Base-by-base conservation (phyloP, 1,139 yeast species). In the Hansenula sp. region DNA sequence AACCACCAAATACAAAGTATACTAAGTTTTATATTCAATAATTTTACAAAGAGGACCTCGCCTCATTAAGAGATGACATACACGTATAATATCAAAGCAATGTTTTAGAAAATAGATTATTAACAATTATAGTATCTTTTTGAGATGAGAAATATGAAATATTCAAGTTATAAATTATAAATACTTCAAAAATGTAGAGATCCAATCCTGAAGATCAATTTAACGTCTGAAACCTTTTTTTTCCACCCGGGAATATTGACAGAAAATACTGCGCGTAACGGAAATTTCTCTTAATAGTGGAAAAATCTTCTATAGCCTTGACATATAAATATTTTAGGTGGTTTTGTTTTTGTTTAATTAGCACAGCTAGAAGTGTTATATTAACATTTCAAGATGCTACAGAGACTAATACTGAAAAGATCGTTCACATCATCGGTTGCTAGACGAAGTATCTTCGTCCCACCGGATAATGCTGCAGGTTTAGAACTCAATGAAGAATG, bases 401-500 rank as follows among this genome's bases (percentile, higher is more conserved):
- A 31, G 8, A 36, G 38, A 36, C 12, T n/a, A 5, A 28, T 36
- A 6, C 7, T 19, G 5, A 36, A 17, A 19, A 36, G 38, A n/a
- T 9, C 18, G 4, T 36, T 36, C 33, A 13, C 33, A 2, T 6
- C 32, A 5, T 18, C 25, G 1, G 6, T 13, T 2, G 16, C 30
- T 2, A 36, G 12, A 9, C 3, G 17, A 4, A 28, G 18, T 11
- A 11, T 25, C 3, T 36, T 36, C 27, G 2, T 16, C 3, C 47
- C 51, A 7, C 77, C 78, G 0, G 76, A 72, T 48, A 74, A 72
- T 55, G 75, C 76, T 0, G 80, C 80, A 3, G 68, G 71, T 5
- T 62, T 68, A 8, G 45, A 61, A 2, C 78, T 74, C 47, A 76
- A 76, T 46, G 71, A 68, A 35, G 60, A 62, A 41, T 76, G 81